Base-by-base conservation (phyloP, 2,329 filamentous ascomycete species). In the Penicillium sp. region DNA sequence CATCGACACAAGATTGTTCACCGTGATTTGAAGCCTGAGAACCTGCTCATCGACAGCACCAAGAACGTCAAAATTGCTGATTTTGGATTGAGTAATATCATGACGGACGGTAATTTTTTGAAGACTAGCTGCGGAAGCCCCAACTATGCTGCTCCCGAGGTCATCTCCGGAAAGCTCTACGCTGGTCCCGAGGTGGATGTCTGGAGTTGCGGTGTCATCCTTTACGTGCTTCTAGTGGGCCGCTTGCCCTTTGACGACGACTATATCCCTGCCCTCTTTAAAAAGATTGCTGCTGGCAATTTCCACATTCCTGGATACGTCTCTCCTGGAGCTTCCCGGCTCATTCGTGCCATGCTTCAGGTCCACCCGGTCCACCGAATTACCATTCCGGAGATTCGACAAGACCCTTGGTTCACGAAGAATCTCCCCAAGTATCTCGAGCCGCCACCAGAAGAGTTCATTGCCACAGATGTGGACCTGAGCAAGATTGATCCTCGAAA, bases 1-100 rank as follows among this genome's bases (percentile, higher is more conserved):
- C 95, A 99, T 78, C 87, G 95, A 62, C 95, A 99, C 82, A 98
- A 98, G 81, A 98, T 99, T 71, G 95, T 98, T 41, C 95, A 99
- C 77, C 89, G 95, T 75, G 95, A 99, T 75, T 80, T 99, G 62
- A 99, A 99, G 77, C 95, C 95, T 10, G 95, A 99, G 81, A 99
- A 99, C 73, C 80, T 99, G 50, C 85, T 99, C 44, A 87, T 99
- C 53, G 95, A 99, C 78, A 91, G 96, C 65, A 89, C 96, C 60
- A 89, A 96, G 72, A 97, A 99, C 70, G 94, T 99, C 78, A 99
- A 99, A 81, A 99, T 99, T 79, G 95, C 95, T 70, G 95, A 99
- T 78, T 99, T 99, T 68, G 95, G 95, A 58, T 83, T 99, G 58
- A 98, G 94, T 81, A 99, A 99, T 75, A 99, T 99, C 79, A 99